These are phyloP conservation scores for Hymenoscyphus infarciens DNA, from an alignment of 2,329 filamentous ascomycete species.

Conservation along the genomic window DNA sequence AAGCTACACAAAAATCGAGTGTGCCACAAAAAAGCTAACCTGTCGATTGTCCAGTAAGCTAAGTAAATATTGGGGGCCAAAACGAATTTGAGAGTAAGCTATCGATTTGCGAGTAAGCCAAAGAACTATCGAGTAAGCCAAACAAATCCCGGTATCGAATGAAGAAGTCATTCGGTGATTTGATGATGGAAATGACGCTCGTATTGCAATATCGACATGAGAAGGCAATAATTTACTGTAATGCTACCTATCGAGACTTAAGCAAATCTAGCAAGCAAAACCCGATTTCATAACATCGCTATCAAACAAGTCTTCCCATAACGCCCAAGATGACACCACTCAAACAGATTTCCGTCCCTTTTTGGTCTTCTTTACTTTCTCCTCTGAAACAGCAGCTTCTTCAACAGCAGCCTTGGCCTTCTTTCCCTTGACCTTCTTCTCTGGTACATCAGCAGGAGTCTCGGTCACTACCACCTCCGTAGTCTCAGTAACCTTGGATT, in stretches of 20 bases:
- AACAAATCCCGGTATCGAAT: neutral
- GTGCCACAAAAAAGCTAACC: too few relatives aligned
- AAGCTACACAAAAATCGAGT: too few relatives aligned
- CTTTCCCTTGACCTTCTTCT: conserved; percentile 6
- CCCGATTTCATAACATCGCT: neutral
- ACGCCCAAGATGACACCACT: conserved; percentile 2
- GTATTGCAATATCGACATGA: neutral
- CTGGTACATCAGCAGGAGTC: conserved; percentile 7
- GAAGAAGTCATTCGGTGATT: neutral
- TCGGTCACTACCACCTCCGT: conserved; percentile 16
- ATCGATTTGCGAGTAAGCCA: too few relatives aligned
- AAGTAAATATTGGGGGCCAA: too few relatives aligned
- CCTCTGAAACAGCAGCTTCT: conserved; percentile 40
- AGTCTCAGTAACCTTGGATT: neutral
- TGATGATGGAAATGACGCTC: neutral
- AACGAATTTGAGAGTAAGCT: too few relatives aligned
- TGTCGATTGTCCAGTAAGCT: too few relatives aligned
- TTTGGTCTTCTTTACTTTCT: conserved; percentile 26
- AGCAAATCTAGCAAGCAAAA: neutral
- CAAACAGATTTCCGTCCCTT: conserved; percentile 34
- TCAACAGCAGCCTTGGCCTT: conserved; percentile 39
- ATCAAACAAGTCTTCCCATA: neutral
- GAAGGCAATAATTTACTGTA: neutral
- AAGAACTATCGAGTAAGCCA: too few relatives aligned
- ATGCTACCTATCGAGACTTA: neutral